Conservation (phyloP, 2,329 filamentous ascomycete species). For the Zarea fungicola region DNA sequence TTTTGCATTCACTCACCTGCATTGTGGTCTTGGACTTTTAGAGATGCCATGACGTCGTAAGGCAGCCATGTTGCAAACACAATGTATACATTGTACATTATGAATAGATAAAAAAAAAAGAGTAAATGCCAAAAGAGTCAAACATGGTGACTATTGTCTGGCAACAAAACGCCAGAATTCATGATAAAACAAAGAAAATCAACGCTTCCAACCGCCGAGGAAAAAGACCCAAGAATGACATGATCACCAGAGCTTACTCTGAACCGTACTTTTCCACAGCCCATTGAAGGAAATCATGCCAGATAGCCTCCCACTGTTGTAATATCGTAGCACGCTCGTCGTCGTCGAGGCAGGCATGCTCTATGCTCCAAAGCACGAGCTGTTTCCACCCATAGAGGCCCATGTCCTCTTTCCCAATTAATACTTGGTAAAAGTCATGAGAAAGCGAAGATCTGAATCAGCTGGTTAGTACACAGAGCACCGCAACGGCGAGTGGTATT, state of each 20-base stretch:
- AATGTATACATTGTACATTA: too few relatives aligned
- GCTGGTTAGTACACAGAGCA: constrained; percentile 9
- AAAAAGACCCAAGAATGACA: background rate
- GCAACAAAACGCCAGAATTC: too few relatives aligned
- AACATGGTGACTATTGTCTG: too few relatives aligned
- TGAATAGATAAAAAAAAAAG: too few relatives aligned
- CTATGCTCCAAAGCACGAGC: constrained; percentile 56
- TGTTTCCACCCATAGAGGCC: constrained; percentile 67
- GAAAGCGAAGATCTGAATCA: constrained; percentile 58
- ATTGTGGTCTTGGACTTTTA: too few relatives aligned
- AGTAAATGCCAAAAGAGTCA: too few relatives aligned
- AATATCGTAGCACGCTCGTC: constrained; percentile 34
- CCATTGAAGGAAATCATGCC: constrained; percentile 53
- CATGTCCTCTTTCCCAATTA: constrained; percentile 64
- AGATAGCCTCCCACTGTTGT: constrained; percentile 47
- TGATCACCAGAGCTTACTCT: background rate
- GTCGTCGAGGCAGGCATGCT: constrained; percentile 50
- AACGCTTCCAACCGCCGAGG: too few relatives aligned
- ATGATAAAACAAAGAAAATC: too few relatives aligned
- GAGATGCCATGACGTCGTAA: too few relatives aligned
- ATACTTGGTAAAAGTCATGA: constrained; percentile 72
- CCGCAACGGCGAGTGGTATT: background rate
- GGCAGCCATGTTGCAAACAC: too few relatives aligned
- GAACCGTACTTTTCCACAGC: constrained; percentile 40
- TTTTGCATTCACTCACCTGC: too few relatives aligned